A percentile compares a stretch with the other conserved stretches of the same genome.
These are phyloP conservation scores for Danielia reshetovae DNA, from an alignment of 805 yeast genomes.

Conservation along the genomic window DNA sequence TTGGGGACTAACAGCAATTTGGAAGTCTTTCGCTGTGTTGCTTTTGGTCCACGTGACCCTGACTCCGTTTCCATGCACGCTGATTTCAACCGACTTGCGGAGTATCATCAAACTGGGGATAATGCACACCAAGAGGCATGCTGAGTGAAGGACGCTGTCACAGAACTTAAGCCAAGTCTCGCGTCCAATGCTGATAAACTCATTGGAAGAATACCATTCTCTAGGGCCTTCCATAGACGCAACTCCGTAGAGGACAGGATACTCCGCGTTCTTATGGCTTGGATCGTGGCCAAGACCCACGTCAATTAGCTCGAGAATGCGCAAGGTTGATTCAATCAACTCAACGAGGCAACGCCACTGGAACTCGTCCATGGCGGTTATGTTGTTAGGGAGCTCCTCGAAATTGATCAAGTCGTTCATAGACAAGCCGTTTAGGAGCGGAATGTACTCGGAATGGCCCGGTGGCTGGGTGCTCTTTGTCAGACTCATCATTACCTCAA, in stretches of 20 bases:
- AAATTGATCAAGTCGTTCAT: slow-evolving; percentile 20
- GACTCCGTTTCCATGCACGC: background rate
- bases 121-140: slow-evolving; percentile 15
- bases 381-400: slow-evolving; percentile 14
- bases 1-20: background rate
- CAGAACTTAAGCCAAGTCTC: slow-evolving; percentile 20
- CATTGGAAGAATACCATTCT: background rate
- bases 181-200: slow-evolving; percentile 5
- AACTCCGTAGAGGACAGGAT: slow-evolving; percentile 4
- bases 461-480: background rate
- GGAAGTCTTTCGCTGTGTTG: background rate
- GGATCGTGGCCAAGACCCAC: slow-evolving; percentile 7
- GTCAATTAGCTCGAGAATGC: slow-evolving; percentile 27
- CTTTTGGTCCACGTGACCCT: background rate
- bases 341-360: slow-evolving; percentile 29
- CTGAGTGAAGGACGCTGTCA: slow-evolving; percentile 13
- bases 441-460: slow-evolving; percentile 8
- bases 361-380: slow-evolving; percentile 12
- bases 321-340: slow-evolving; percentile 15
- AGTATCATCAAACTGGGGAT: slow-evolving; percentile 18
- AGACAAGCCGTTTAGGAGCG: slow-evolving; percentile 16
- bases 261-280: background rate
- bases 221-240: background rate
- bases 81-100: slow-evolving; percentile 8
- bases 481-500: slow-evolving; percentile 28